Percentiles rank a stretch among this genome's conserved stretches.
Evolutionary conservation across 768 basidiomycete genomes (phyloP).

Genomic region (Porpolomopsis calyptriformis): DNA sequence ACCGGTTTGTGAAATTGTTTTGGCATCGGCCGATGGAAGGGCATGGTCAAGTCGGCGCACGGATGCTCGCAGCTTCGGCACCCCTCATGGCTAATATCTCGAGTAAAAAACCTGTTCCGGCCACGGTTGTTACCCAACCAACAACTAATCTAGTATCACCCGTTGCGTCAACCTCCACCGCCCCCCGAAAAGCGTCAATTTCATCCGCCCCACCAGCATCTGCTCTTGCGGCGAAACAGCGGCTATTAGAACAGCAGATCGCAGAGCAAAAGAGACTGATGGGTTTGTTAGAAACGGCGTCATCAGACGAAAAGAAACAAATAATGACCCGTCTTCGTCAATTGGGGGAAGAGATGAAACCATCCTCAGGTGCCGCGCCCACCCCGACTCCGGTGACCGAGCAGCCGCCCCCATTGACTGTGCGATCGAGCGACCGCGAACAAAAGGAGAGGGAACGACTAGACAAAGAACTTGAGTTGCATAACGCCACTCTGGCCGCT

Average conservation of each 20-base stretch:
- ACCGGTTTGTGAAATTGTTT: constrained; percentile 90
- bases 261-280: constrained; percentile 83
- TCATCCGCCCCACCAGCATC: constrained; percentile 28
- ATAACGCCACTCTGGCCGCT: constrained; percentile 28
- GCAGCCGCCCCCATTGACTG: constrained; percentile 16
- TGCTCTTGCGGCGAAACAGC: constrained; percentile 63
- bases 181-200: constrained; percentile 28
- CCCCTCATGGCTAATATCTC: constrained; percentile 58
- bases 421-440: constrained; percentile 34
- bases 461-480: constrained; percentile 78
- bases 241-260: constrained; percentile 71
- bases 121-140: constrained; percentile 12
- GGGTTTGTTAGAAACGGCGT: constrained; percentile 51
- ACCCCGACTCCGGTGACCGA: constrained; percentile 20
- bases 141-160: constrained; percentile 17
- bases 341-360: constrained; percentile 65
- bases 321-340: constrained; percentile 70
- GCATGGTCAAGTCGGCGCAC: constrained; percentile 67
- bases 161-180: constrained; percentile 15
- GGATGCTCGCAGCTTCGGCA: constrained; percentile 75
- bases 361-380: constrained; percentile 15
- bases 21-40: constrained; percentile 94
- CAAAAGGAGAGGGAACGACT: constrained; percentile 53
- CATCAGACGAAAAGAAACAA: constrained; percentile 63
- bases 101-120: constrained; percentile 24